Evolutionary conservation across 805 yeast genomes (phyloP), one percentile per base, ranked within the genome.

Genomic region (Sungouiella thailandica): DNA sequence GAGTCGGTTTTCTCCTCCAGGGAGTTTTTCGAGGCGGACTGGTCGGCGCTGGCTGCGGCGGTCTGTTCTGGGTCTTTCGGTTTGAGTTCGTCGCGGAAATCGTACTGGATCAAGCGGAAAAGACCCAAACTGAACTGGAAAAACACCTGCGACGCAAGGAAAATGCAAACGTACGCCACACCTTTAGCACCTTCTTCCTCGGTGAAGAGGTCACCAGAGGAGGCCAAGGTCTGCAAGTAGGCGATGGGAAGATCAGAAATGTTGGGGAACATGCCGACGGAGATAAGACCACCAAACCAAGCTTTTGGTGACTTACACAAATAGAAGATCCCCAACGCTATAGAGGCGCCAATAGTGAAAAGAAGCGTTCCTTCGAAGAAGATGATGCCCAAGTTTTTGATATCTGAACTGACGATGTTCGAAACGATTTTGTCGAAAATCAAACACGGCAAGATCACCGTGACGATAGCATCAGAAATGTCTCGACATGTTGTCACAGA

Each of bases 171-270:
- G 57, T 83, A 85, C 1, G 96, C 93, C 17, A 83, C 81, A 17
- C 96, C 97, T 46, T 73, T 72, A 34, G 76, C 69, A 23, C 85
- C 86, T 40, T 83, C 78, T 4, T 57, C 72, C 11, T 64, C 48
- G 0, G 80, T 63, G 47, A 88, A 80, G 6, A 66, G 47, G 5
- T 71, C 62, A 1, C 75, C 64, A 1, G 87, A 78, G 11, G 74
- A 69, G 17, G 83, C 80, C 50, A 86, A 60, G 2, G 90, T 81
- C 49, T 80, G 86, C 23, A 80, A 55, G 46, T 86, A 87, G 0
- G 95, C 95, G 45, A 86, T 83, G 0, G 96, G 95, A 36, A 86
- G 65, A 58, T 86, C 95, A 11, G 88, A 76, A 28, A 82, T 77
- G 50, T 86, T 86, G 28, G 88, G 89, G 50, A 85, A 76, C 19